Evolutionary conservation across 345 rosid genomes (phyloP).

Genomic region (Syzygium aqueum): DNA sequence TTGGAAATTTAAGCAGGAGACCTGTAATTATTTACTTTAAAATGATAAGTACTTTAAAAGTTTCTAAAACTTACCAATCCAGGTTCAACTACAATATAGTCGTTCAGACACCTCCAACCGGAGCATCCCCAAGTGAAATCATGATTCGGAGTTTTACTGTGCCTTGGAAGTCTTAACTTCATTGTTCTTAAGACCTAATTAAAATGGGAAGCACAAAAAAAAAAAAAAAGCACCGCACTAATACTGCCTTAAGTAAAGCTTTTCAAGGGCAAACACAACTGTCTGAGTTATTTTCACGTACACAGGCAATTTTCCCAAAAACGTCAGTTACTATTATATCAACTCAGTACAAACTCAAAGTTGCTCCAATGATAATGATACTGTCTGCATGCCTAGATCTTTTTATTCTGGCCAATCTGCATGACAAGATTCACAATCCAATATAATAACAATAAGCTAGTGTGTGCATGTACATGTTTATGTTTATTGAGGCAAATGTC

Average conservation of each 20-base stretch:
- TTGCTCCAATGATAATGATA: no score
- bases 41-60: not conserved
- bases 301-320: not conserved
- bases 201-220: not conserved
- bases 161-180: not conserved
- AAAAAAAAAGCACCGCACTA: not conserved
- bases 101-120: not conserved
- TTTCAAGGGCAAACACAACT: not conserved
- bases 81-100: not conserved
- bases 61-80: not conserved
- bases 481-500: conserved; percentile 3
- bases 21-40: not conserved
- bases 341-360: not conserved
- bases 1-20: not conserved
- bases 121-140: not conserved
- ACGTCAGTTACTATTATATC: no score
- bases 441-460: not conserved
- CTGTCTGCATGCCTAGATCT: not conserved
- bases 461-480: not conserved
- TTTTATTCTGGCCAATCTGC: not conserved
- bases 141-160: not conserved
- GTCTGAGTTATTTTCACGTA: not conserved
- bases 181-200: not conserved
- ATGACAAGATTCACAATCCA: not conserved
- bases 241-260: not conserved